Evolutionary conservation across 2,329 filamentous ascomycete genomes (phyloP), one percentile per base, ranked within the genome.

Genomic region (Macrophomina tecta): DNA sequence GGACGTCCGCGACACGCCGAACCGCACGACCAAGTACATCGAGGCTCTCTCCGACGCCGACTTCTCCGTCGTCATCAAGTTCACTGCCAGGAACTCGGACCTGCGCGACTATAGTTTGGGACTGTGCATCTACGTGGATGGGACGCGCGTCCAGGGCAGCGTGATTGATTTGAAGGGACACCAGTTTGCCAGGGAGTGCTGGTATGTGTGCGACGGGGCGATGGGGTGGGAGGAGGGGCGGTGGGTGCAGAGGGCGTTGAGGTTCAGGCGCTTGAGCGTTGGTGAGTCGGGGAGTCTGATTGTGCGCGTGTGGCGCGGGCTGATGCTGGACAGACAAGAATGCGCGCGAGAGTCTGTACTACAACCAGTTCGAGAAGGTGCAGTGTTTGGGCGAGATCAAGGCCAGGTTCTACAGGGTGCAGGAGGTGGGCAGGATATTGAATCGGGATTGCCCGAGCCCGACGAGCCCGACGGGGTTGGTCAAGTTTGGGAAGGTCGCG

Each of bases 41-140:
- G 58, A 62, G 12, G 58, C 58, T 16, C n/a, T 62, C 30, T 34
- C 42, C 1, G 58, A 38, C 45, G 58, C 58, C 16, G 58, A 62
- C 45, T 62, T 62, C 45, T 62, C 58, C 58, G n/a, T 62, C n/a
- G 42, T 62, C 30, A 62, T 62, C 58, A 62, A 62, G 32, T 62
- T 62, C 45, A 62, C 58, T n/a, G 58, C 58, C 8, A 30, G 58
- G 8, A 62, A 62, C 58, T 34, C 40, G 16, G 58, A 62, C 14
- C 30, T 62, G 42, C 16, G 23, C 3, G 32, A 48, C 32, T 62
- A 62, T 45, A 48, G 40, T n/a, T 16, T 62, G n/a, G 58, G 58
- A 1, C 30, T 62, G 28, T 62, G 58, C 42, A 62, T 62, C 9
- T 62, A 62, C n/a, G 58, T 62, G 3, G 58, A 62, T 5, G 58